phyloP scores from a whole-genome alignment of 257 asterid species.

The Primulina tabacum region DNA sequence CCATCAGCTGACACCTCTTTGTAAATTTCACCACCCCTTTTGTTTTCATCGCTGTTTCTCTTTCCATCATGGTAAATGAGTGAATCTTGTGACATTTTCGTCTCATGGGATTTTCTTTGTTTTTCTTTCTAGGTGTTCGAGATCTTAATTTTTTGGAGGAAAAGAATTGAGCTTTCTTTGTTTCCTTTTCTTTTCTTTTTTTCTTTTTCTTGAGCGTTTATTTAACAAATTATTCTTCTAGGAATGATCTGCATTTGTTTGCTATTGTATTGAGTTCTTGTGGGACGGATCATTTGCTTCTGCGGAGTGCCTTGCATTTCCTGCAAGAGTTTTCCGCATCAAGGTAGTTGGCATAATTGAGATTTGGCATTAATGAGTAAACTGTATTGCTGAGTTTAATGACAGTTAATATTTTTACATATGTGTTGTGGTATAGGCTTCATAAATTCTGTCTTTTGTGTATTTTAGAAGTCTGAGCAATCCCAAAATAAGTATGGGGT shows the following conservation, averaged over 20 bases:
- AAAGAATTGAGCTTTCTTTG: constrained; percentile 9
- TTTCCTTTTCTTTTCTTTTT: constrained; percentile 9
- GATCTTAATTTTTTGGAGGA: not conserved
- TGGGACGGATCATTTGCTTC: constrained; percentile 35
- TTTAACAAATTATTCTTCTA: constrained; percentile 10
- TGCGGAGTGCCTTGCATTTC: constrained; percentile 27
- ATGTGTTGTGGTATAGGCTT: not conserved
- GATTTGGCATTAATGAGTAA: not conserved
- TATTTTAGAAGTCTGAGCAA: not conserved
- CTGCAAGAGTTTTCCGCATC: constrained; percentile 24
- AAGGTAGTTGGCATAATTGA: constrained; percentile 33
- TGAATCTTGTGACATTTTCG: constrained; percentile 31
- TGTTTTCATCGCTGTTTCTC: not conserved
- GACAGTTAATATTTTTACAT: constrained; percentile 13
- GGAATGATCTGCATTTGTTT: constrained; percentile 12
- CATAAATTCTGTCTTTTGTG: constrained; percentile 3
- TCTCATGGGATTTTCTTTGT: constrained; percentile 22
- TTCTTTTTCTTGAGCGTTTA: not conserved
- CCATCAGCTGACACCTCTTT: not conserved
- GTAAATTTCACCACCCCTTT: not conserved
- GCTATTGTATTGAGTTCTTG: constrained; percentile 21
- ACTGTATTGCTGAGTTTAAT: not conserved
- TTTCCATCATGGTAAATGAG: constrained; percentile 9
- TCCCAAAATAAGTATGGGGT: not conserved
- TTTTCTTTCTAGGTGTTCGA: constrained; percentile 7